Evolutionary conservation across 2,329 filamentous ascomycete species (phyloP), one percentile per base, ranked within the genome.

Genomic region (Penicillium sp.): DNA sequence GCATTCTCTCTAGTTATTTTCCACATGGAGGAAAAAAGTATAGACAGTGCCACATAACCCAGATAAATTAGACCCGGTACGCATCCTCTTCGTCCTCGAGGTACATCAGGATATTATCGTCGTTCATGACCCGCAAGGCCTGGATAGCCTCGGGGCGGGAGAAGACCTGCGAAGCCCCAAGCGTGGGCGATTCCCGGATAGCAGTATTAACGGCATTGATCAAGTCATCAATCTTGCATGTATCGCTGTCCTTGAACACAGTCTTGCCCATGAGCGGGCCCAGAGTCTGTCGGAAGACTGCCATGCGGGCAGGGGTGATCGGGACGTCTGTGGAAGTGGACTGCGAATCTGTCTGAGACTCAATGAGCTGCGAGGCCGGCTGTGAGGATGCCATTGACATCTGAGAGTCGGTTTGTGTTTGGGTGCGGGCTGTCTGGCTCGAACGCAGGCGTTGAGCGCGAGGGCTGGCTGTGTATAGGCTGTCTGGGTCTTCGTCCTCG

Each of bases 81-180:
- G 90, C 86, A 60, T 87, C 78, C 50, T 88, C 83, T 42, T 87
- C 87, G 56, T 71, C 60, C 50, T 77, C 77, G 46, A 78, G 73
- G 67, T 74, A 80, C 93, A 99, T 99, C 71, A 99, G 87, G 79
- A 93, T 88, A 74, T 97, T 97, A 67, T 83, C 81, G 63, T 90
- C 87, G 68, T 91, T 88, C 85, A 99, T 87, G 71, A 84, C 86
- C 75, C 86, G 85, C 56, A 99, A 79, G 45, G 91, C 93, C 73
- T 88, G 84, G 57, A 89, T 78, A 0, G 89, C 91, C 76, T 99
- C 94, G 0, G 79, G 80, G 38, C 82, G 82, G 27, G 80, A 82
- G 76, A 96, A 99, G 38, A 81, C 76, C 15, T 77, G 73, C 41
- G 78, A 75, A 8, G 84, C 83, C 5, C 82, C 82, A 27, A 78